Evolutionary conservation across 2,329 filamentous ascomycete genomes (phyloP), one percentile per base, ranked within the genome.

Genomic region (Neurospora sp.): DNA sequence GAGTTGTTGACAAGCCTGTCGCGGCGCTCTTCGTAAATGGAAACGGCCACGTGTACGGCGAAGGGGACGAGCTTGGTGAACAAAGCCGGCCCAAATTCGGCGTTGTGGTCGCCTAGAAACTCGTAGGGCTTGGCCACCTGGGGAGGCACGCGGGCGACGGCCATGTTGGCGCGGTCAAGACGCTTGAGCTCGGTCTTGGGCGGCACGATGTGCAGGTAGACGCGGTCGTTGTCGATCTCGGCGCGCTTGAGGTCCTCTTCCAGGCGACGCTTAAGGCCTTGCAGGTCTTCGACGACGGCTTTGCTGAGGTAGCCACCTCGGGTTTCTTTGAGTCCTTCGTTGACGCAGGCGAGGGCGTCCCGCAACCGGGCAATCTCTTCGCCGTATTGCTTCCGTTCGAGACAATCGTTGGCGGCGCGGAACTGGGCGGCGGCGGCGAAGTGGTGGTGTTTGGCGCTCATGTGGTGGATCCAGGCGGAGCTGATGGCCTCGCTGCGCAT

Each of bases 401-500:
- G 80, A 75, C 93, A 96, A 77, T 97, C 94, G 73, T 93, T 90
- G 0, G 96, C 93, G 36, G 95, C 93, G 15, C 96, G 86, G 76
- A 95, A 98, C 78, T 99, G 96, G 0, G 96, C 96, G 0, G 96
- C 96, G 0, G 93, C 95, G 1, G 95, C 94, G 81, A 99, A 98
- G 80, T 98, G 96, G 77, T 97, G 92, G 77, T 98, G 94, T 79
- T 98, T 99, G 6, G 95, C 96, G 36, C 92, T 94, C 87, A 96
- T 94, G 78, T 98, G 95, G 80, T 98, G 95, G 75, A 99, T 97
- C 96, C 95, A 98, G 73, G 96, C 92, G 70, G 91, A 94, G 78
- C 92, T 96, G 74, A 98, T 90, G 17, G 92, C 90, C 76, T 97
- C 90, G 73, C 93, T 97, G 79, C 93, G 93, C 78, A 96, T 89